Evolutionary conservation across 1,284 basidiomycete species (phyloP).

Genomic region (Ceratobasidium sp.): DNA sequence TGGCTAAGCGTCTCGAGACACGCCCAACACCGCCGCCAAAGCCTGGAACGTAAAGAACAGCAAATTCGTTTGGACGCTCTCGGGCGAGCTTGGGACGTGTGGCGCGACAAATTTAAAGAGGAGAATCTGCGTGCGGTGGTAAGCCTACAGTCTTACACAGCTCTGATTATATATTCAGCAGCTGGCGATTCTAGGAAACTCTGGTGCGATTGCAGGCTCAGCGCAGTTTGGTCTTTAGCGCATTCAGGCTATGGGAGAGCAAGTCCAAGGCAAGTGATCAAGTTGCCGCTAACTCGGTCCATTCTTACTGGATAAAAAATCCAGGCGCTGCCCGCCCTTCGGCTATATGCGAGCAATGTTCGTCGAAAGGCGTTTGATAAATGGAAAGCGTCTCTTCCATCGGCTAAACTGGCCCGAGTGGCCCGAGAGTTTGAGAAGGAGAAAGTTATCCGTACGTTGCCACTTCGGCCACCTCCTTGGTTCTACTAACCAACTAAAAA

Average conservation of each 20-base stretch:
- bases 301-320: constrained; percentile 47
- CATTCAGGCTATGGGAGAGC: constrained; percentile 76
- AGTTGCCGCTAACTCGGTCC: constrained; percentile 25
- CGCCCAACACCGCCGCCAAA: constrained; percentile 66
- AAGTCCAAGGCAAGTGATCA: constrained; percentile 68
- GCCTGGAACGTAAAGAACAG: constrained; percentile 69
- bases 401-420: constrained; percentile 68
- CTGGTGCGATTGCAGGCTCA: constrained; percentile 67
- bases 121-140: constrained; percentile 72
- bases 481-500: constrained; percentile 34
- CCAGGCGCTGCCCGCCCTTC: constrained; percentile 78
- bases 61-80: constrained; percentile 65
- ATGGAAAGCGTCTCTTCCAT: constrained; percentile 76
- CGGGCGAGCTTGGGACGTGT: constrained; percentile 74
- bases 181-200: constrained; percentile 63
- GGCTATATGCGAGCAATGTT: constrained; percentile 69
- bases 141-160: constrained; percentile 51
- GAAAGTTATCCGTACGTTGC: constrained; percentile 67
- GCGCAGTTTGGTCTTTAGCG: constrained; percentile 68
- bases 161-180: neutral
- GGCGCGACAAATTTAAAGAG: constrained; percentile 74
- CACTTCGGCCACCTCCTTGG: constrained; percentile 47
- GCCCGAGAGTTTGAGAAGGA: constrained; percentile 71
- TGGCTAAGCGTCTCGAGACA: constrained; percentile 72
- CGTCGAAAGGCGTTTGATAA: constrained; percentile 70